Percentiles rank a stretch among this genome's conserved stretches.
phyloP scores from a whole-genome alignment of 1,139 yeast genomes.

The Hansenula sp. region DNA sequence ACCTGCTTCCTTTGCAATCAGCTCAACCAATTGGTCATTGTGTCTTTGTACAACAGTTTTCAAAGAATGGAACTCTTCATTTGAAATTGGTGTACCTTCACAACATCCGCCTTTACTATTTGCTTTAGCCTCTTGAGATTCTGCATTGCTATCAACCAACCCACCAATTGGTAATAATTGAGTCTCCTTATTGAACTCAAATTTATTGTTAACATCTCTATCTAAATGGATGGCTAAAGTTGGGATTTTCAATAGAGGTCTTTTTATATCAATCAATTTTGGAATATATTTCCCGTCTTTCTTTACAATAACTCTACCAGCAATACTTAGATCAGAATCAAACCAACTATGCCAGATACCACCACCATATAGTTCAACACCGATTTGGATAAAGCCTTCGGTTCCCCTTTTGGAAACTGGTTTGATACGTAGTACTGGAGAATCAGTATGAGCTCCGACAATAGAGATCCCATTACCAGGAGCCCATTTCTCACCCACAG shows the following conservation, averaged over 20 bases:
- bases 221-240: conserved; percentile 92
- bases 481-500: conserved; percentile 65
- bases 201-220: conserved; percentile 69
- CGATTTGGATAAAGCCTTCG: conserved; percentile 85
- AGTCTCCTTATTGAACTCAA: conserved; percentile 87
- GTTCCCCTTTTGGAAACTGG: conserved; percentile 74
- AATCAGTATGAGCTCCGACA: conserved; percentile 93
- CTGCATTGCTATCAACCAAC: conserved; percentile 36
- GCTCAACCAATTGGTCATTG: conserved; percentile 60
- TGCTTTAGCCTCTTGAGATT: conserved; percentile 26
- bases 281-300: conserved; percentile 52
- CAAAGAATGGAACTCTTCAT: conserved; percentile 61
- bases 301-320: conserved; percentile 82
- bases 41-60: conserved; percentile 71
- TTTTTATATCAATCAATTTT: conserved; percentile 71
- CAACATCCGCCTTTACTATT: conserved; percentile 26
- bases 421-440: conserved; percentile 88
- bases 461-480: conserved; percentile 87
- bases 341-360: conserved; percentile 88
- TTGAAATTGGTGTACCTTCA: conserved; percentile 43
- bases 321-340: conserved; percentile 87
- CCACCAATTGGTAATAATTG: conserved; percentile 89
- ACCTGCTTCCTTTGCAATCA: conserved; percentile 64
- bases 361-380: conserved; percentile 95
- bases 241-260: conserved; percentile 87